Percentiles rank a stretch among this genome's conserved stretches.
phyloP scores from a whole-genome alignment of 2,329 filamentous ascomycete genomes.

The Fusarium drepaniforme region DNA sequence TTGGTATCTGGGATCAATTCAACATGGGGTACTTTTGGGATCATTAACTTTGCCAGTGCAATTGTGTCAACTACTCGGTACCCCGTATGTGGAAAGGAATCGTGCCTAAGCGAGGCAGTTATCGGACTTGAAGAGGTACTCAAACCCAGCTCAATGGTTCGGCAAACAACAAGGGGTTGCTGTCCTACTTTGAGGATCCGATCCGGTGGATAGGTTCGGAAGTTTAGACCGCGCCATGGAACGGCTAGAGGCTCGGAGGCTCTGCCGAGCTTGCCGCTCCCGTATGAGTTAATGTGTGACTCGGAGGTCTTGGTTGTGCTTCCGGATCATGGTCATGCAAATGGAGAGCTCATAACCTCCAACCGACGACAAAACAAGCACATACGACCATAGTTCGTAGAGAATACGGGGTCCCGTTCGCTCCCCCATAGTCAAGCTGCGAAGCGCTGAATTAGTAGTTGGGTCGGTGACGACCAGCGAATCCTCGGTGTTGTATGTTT shows the following conservation, averaged over 20 bases:
- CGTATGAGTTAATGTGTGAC: not conserved
- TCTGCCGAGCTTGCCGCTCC: not conserved
- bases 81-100: not conserved
- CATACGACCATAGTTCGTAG: slow-evolving; percentile 36
- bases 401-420: slow-evolving; percentile 35
- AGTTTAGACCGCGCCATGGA: slow-evolving; percentile 1
- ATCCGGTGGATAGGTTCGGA: not conserved
- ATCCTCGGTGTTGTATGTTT: slow-evolving; percentile 34
- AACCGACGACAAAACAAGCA: not conserved
- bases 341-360: not conserved
- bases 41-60: slow-evolving; percentile 8
- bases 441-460: slow-evolving; percentile 34
- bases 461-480: slow-evolving; percentile 34
- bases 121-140: not conserved
- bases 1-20: slow-evolving; percentile 28
- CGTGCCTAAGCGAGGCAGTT: not conserved
- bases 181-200: not conserved
- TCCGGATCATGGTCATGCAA: not conserved
- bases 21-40: slow-evolving; percentile 31
- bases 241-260: slow-evolving; percentile 4
- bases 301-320: not conserved
- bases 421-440: slow-evolving; percentile 29
- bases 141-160: not conserved
- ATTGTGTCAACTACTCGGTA: not conserved
- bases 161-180: not conserved